Evolutionary conservation across 495 filamentous ascomycete species (phyloP).

Genomic region (Rusavskia elegans): DNA sequence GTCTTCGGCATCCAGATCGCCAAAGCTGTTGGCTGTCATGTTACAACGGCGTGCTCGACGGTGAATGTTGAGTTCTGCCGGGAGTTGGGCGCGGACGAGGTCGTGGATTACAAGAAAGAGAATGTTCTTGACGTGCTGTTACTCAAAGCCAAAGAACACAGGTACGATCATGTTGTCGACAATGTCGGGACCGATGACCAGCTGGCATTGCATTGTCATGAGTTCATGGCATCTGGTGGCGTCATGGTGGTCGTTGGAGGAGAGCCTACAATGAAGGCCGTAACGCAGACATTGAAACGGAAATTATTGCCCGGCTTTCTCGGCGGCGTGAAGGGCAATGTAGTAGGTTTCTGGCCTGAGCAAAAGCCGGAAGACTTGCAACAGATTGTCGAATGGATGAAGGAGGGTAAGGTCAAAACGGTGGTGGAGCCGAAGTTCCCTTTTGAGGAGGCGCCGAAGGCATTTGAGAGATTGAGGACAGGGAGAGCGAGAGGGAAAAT

Average conservation of each 20-base stretch:
- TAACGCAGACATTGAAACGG: conserved; percentile 10
- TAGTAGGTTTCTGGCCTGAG: conserved; percentile 21
- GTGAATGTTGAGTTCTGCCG: conserved; percentile 33
- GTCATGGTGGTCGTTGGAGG: conserved; percentile 33
- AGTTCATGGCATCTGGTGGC: conserved; percentile 27
- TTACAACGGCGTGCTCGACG: conserved; percentile 33
- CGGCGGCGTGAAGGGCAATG: conserved; percentile 43
- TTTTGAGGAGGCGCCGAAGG: conserved; percentile 45
- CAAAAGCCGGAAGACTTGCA: conserved; percentile 29
- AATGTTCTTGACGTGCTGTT: conserved; percentile 25
- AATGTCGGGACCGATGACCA: conserved; percentile 28
- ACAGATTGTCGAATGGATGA: conserved; percentile 42
- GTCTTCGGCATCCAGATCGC: conserved; percentile 39
- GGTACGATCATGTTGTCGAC: conserved; percentile 36
- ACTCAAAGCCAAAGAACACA: conserved; percentile 21
- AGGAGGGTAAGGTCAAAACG: conserved; percentile 43
- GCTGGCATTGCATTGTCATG: conserved; percentile 30
- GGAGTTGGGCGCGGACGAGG: conserved; percentile 38
- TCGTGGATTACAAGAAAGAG: conserved; percentile 40
- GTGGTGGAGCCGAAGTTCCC: conserved; percentile 44
- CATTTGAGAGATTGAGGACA: conserved; percentile 46
- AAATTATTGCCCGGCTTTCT: conserved; percentile 36
- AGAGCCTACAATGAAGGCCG: not conserved
- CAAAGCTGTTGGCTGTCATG: conserved; percentile 37
- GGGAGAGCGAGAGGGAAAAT: conserved; percentile 54